Evolutionary conservation across 352 stramenopile genomes (phyloP).

Genomic region (Globisporangium splendens): DNA sequence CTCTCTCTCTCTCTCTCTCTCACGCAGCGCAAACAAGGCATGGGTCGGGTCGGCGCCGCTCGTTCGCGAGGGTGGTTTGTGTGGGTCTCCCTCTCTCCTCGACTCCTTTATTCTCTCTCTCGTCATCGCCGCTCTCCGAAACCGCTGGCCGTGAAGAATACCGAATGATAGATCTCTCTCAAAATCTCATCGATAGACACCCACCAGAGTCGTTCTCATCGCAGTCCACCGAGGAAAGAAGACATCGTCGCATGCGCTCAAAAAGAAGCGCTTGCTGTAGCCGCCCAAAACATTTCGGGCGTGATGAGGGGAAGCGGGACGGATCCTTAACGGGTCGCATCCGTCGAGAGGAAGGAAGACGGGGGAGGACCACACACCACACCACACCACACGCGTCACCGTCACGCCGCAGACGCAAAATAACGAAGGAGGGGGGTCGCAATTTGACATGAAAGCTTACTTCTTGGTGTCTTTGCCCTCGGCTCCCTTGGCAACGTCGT

Average conservation of each 20-base stretch:
- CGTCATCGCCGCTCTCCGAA: neutral
- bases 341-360: slow-evolving; percentile 1
- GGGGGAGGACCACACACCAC: neutral
- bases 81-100: neutral
- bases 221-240: neutral
- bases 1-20: slow-evolving; percentile 12
- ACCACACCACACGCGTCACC: neutral
- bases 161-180: neutral
- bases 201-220: neutral
- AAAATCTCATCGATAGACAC: neutral
- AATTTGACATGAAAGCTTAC: slow-evolving; percentile 44
- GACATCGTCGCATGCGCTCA: too few species aligned
- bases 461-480: slow-evolving; percentile 89
- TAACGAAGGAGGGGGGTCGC: too few species aligned
- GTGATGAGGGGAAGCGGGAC: too few species aligned
- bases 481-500: slow-evolving; percentile 62
- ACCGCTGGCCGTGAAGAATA: neutral
- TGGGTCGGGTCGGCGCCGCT: slow-evolving; percentile 4
- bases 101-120: neutral
- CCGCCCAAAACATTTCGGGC: too few species aligned
- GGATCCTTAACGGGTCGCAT: neutral
- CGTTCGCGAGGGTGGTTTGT: slow-evolving; percentile 1
- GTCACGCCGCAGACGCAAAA: slow-evolving; percentile 2
- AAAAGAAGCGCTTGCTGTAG: neutral
- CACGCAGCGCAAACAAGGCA: slow-evolving; percentile 16